These are phyloP conservation scores for Cercis canadensis DNA, from an alignment of 306 rosid genomes.

Conservation along the genomic window DNA sequence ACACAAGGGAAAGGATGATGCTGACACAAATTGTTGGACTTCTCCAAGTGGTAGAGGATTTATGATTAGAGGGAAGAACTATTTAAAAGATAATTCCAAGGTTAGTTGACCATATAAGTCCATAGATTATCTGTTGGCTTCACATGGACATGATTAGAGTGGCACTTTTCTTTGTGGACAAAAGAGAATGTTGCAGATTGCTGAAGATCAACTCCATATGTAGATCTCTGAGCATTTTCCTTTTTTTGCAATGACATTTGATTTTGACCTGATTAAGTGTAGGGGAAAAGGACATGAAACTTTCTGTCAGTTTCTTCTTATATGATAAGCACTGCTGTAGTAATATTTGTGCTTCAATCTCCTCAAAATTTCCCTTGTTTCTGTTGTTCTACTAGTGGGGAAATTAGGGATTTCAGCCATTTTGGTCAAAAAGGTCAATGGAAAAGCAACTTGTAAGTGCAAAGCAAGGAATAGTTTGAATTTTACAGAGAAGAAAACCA, in stretches of 20 bases:
- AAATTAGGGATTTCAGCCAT: constrained; percentile 2
- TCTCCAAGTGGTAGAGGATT: constrained; percentile 76
- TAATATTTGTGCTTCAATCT: constrained; percentile 20
- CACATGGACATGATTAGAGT: background rate
- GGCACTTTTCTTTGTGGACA: background rate
- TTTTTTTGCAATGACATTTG: constrained; percentile 8
- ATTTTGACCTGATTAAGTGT: background rate
- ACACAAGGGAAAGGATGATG: constrained; percentile 56
- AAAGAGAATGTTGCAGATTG: constrained; percentile 13
- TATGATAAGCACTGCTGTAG: constrained; percentile 13
- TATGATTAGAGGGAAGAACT: constrained; percentile 92
- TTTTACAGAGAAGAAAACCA: too few relatives aligned
- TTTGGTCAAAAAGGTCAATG: background rate
- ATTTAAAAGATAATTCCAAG: constrained; percentile 85
- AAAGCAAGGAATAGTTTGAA: too few relatives aligned
- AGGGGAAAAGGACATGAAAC: constrained; percentile 11
- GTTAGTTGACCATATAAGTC: constrained; percentile 45
- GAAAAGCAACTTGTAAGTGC: too few relatives aligned
- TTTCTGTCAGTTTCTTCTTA: background rate
- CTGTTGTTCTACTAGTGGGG: constrained; percentile 5
- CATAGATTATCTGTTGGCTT: constrained; percentile 8
- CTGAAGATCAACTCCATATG: background rate
- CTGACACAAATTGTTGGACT: constrained; percentile 85
- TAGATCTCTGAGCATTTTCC: constrained; percentile 8
- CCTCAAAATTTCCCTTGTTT: constrained; percentile 16